These are phyloP conservation scores for Stagonosporopsis vannaccii DNA, from an alignment of 2,329 filamentous ascomycete genomes.

Conservation along the genomic window DNA sequence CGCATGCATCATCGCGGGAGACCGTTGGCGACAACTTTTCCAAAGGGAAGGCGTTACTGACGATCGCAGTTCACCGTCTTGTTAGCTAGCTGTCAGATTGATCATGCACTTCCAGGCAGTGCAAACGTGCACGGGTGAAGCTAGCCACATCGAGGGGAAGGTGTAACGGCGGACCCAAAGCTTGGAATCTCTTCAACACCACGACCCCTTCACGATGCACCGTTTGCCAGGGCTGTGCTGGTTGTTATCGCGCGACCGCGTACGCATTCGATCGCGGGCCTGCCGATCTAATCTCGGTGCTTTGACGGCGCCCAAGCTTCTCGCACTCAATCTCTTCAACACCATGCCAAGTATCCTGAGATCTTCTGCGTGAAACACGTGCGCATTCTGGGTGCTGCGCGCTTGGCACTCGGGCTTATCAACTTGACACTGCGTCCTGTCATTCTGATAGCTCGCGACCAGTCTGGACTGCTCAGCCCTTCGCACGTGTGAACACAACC, in stretches of 20 bases:
- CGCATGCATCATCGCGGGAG: conserved; percentile 8
- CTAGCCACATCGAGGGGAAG: neutral
- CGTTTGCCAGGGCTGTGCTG: conserved; percentile 8
- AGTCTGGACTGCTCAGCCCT: neutral
- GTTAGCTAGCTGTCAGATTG: neutral
- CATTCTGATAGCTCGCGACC: neutral
- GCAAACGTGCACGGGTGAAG: neutral
- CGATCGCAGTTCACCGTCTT: conserved; percentile 8
- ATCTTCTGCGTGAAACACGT: neutral
- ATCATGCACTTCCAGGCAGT: neutral
- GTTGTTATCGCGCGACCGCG: neutral
- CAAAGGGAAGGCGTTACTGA: neutral
- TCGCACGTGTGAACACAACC: neutral
- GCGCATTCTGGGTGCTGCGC: neutral
- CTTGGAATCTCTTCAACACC: conserved; percentile 1
- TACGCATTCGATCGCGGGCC: neutral
- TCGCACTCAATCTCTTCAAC: conserved; percentile 13
- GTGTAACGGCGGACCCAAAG: conserved; percentile 8
- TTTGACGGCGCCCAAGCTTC: conserved; percentile 10
- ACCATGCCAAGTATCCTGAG: conserved; percentile 16
- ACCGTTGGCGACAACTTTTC: conserved; percentile 1
- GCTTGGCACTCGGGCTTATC: conserved; percentile 21
- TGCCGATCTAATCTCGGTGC: conserved; percentile 5
- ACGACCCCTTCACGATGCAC: neutral
- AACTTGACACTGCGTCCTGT: neutral